Evolutionary conservation across 768 basidiomycete genomes (phyloP), one percentile per base, ranked within the genome.

Genomic region (Pluteus cervinus): DNA sequence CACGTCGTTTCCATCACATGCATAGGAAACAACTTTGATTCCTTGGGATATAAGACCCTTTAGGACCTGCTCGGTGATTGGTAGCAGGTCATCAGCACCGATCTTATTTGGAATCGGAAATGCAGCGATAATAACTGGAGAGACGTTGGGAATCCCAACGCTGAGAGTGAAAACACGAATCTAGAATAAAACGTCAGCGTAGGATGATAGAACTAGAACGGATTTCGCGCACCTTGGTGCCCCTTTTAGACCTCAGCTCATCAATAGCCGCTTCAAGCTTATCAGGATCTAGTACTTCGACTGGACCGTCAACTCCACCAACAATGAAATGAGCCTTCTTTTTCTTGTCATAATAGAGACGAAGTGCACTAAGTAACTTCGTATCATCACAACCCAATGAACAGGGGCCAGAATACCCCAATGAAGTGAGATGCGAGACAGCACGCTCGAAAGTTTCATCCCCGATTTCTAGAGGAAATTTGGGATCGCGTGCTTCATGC

Each of bases 61-160:
- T 7, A 60, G 7, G 11, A 64, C 42, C 7, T 42, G 6, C 12
- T 33, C 4, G 7, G 42, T 41, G 26, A 40, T 38, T 0, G 5
- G 21, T 3, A 47, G 24, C 0, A 64, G 51, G 2, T 44, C 17
- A 1, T 32, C 7, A 1, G 60, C 58, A 3, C 36, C 40, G 4
- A 53, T 24, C 0, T 25, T 40, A 7, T 51, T 38, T 1, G 52
- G 26, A 22, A 65, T 62, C 2, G 65, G 42, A 2, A 55, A 26
- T 0, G 59, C 60, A 7, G 61, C 58, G 3, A 67, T 40, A n/a
- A 69, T 50, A 14, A 67, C 50, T 0, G 66, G 57, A 0, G 59
- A 42, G 1, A 65, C 44, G 14, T 57, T 55, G 0, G 63, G 55
- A 2, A 57, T 22, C 10, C 57, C 62, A 10, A 66, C 44, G 12